Percentiles rank a stretch among this genome's conserved stretches.
phyloP scores from a whole-genome alignment of 2,329 filamentous ascomycete species.

The Nemania diffusa region DNA sequence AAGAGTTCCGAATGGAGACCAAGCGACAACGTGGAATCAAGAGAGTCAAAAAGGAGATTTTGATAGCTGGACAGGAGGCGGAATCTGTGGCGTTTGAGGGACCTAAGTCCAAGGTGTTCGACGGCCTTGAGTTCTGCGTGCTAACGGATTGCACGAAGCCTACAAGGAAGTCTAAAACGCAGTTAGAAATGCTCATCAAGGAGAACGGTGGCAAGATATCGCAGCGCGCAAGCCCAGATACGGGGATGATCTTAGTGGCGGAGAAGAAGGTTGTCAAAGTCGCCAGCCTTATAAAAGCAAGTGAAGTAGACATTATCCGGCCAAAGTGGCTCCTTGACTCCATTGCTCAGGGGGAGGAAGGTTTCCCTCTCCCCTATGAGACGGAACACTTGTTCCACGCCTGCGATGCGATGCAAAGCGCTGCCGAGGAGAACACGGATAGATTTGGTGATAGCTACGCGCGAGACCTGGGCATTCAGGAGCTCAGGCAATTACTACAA shows the following conservation, averaged over 20 bases:
- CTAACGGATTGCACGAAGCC: slow-evolving; percentile 79
- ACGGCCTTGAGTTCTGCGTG: slow-evolving; percentile 82
- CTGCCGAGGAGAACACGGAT: slow-evolving; percentile 74
- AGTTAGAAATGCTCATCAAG: slow-evolving; percentile 85
- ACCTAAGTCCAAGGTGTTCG: slow-evolving; percentile 73
- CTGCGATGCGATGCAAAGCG: slow-evolving; percentile 63
- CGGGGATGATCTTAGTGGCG: slow-evolving; percentile 76
- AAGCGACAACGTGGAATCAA: slow-evolving; percentile 66
- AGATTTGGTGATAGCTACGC: slow-evolving; percentile 85
- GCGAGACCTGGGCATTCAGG: slow-evolving; percentile 71
- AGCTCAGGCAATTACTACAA: slow-evolving; percentile 65
- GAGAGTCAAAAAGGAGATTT: slow-evolving; percentile 73
- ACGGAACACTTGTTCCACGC: slow-evolving; percentile 77
- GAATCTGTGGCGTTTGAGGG: slow-evolving; percentile 60
- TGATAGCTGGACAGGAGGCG: slow-evolving; percentile 76
- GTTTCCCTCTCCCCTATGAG: slow-evolving; percentile 72
- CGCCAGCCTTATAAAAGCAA: slow-evolving; percentile 80
- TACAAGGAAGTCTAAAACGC: slow-evolving; percentile 77
- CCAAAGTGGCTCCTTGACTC: slow-evolving; percentile 89
- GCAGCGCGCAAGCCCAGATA: slow-evolving; percentile 73
- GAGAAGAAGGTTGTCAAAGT: slow-evolving; percentile 86
- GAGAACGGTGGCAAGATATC: slow-evolving; percentile 82
- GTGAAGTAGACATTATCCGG: slow-evolving; percentile 76
- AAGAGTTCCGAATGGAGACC: slow-evolving; percentile 81
- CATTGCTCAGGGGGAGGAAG: slow-evolving; percentile 66